Percentiles rank a stretch among this genome's conserved stretches.
Conservation (phyloP, 768 basidiomycete species). For the Crepidotus variabilis region DNA sequence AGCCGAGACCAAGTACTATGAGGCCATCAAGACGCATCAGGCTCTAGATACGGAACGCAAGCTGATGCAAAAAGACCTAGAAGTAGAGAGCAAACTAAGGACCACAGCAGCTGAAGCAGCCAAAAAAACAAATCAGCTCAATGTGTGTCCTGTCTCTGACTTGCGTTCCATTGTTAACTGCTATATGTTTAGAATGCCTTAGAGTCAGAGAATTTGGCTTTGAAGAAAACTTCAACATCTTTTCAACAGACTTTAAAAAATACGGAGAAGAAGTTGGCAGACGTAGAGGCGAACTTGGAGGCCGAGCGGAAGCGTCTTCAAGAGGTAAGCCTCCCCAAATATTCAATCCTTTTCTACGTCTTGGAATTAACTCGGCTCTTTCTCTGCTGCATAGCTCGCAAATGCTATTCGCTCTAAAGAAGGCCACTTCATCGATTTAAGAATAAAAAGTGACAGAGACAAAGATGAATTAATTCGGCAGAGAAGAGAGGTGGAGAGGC, state of each 20-base stretch:
- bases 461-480: slow-evolving; percentile 47
- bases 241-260: too few species aligned
- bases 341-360: too few species aligned
- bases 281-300: slow-evolving; percentile 28
- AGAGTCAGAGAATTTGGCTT: too few species aligned
- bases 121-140: slow-evolving; percentile 50
- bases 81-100: slow-evolving; percentile 50
- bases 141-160: slow-evolving; percentile 40
- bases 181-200: too few species aligned
- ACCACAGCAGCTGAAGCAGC: slow-evolving; percentile 66
- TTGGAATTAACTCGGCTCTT: too few species aligned
- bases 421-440: slow-evolving; percentile 24
- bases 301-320: slow-evolving; percentile 32
- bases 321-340: slow-evolving; percentile 20
- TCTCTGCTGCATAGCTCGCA: slow-evolving; percentile 2
- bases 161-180: too few species aligned
- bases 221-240: too few species aligned
- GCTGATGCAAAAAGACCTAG: slow-evolving; percentile 44
- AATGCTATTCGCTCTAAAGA: slow-evolving; percentile 31
- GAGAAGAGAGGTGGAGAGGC: slow-evolving; percentile 51
- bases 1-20: slow-evolving; percentile 91
- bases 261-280: slow-evolving; percentile 13
- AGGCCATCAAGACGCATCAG: slow-evolving; percentile 87
- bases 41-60: slow-evolving; percentile 76
- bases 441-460: slow-evolving; percentile 32